Percentiles rank a stretch among this genome's conserved stretches.
These are phyloP conservation scores for Babesia ovis DNA, from an alignment of 169 alveolate species.

Conservation along the genomic window DNA sequence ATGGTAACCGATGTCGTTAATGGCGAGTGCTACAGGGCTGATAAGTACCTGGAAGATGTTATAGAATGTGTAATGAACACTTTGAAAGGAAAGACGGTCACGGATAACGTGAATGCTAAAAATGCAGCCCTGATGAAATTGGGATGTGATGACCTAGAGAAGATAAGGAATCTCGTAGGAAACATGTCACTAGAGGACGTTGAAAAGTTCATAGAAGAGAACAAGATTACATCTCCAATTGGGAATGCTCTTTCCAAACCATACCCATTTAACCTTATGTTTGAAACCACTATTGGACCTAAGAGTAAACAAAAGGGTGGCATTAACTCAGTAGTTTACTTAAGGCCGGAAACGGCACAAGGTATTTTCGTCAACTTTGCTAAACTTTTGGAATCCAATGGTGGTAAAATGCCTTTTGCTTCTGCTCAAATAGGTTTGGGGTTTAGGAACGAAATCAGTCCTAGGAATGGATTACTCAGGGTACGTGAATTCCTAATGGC, in stretches of 20 bases:
- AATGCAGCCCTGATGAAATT: slow-evolving; percentile 56
- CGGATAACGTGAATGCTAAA: slow-evolving; percentile 11
- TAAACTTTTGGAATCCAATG: slow-evolving; percentile 89
- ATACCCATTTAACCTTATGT: slow-evolving; percentile 95
- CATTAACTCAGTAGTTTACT: slow-evolving; percentile 77
- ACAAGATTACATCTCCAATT: slow-evolving; percentile 86
- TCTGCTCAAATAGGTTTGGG: slow-evolving; percentile 97
- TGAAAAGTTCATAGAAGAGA: slow-evolving; percentile 78
- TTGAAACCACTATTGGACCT: slow-evolving; percentile 94
- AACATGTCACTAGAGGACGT: slow-evolving; percentile 83
- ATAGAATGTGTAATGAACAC: slow-evolving; percentile 28
- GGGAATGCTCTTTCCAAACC: slow-evolving; percentile 92
- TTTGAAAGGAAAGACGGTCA: slow-evolving; percentile 31
- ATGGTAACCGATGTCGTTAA: slow-evolving; percentile 91
- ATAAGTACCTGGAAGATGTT: slow-evolving; percentile 76
- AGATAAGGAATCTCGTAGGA: slow-evolving; percentile 80
- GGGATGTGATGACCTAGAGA: slow-evolving; percentile 76
- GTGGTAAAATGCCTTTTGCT: slow-evolving; percentile 96
- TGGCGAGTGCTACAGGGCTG: slow-evolving; percentile 89
- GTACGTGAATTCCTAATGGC: slow-evolving; percentile 99
- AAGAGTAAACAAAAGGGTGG: slow-evolving; percentile 68
- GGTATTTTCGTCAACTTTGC: slow-evolving; percentile 96
- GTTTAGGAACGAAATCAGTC: slow-evolving; percentile 97
- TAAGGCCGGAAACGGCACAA: slow-evolving; percentile 99
- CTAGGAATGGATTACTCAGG: slow-evolving; percentile 93